Percentiles rank a stretch among this genome's conserved stretches.
These are phyloP conservation scores for Macrophomina pseudophaseolina DNA, from an alignment of 2,329 filamentous ascomycete genomes.

Conservation along the genomic window DNA sequence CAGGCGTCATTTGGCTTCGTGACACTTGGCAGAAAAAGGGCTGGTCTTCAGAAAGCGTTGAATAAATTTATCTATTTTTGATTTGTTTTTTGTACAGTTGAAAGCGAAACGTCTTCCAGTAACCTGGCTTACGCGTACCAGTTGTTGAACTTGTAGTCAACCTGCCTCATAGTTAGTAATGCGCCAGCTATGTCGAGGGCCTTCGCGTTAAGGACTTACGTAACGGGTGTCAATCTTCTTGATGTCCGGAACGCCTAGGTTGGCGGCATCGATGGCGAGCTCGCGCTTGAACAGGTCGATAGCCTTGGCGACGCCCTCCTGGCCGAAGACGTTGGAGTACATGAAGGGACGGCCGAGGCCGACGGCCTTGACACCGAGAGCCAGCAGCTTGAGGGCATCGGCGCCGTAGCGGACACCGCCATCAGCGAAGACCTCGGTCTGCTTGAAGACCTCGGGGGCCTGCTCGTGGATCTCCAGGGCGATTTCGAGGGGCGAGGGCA, in stretches of 20 bases:
- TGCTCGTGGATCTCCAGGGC: slow-evolving; percentile 75
- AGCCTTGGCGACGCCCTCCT: slow-evolving; percentile 64
- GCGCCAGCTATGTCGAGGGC: neutral
- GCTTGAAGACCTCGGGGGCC: slow-evolving; percentile 45
- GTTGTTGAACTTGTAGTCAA: slow-evolving; percentile 10
- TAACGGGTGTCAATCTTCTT: slow-evolving; percentile 34
- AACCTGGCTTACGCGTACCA: slow-evolving; percentile 10
- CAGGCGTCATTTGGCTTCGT: neutral
- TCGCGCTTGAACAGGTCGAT: slow-evolving; percentile 59
- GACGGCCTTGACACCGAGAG: slow-evolving; percentile 47
- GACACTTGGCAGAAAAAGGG: neutral
- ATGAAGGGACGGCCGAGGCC: slow-evolving; percentile 57
- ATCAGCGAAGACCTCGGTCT: slow-evolving; percentile 48
- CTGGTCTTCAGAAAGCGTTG: neutral
- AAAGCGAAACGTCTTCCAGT: neutral
- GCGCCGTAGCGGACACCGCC: slow-evolving; percentile 48
- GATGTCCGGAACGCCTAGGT: slow-evolving; percentile 39
- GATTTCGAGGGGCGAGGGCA: slow-evolving; percentile 73
- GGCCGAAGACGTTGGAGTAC: slow-evolving; percentile 62
- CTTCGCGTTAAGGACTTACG: neutral
- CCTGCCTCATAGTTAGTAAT: neutral
- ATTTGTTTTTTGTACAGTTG: neutral
- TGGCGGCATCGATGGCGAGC: slow-evolving; percentile 46
- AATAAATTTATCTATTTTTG: neutral
- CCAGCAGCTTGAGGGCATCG: slow-evolving; percentile 46